These are phyloP conservation scores for Quercus lobata DNA, from an alignment of 331 rosid species.

Conservation along the genomic window DNA sequence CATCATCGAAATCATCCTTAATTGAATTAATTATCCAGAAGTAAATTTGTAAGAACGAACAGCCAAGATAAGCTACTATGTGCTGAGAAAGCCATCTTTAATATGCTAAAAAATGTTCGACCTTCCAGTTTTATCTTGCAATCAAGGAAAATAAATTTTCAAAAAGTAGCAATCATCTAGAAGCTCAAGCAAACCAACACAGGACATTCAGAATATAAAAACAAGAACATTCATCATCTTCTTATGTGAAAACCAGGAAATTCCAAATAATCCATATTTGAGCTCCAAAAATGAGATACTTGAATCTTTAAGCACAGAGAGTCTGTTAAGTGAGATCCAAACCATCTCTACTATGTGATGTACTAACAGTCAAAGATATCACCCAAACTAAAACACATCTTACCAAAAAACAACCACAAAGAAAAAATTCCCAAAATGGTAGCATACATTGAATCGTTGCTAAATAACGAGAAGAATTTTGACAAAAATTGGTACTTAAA, in stretches of 20 bases:
- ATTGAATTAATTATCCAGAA: not conserved
- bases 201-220: not conserved
- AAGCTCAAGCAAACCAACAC: not conserved
- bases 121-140: not conserved
- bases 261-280: not conserved
- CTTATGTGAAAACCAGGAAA: not conserved
- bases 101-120: not conserved
- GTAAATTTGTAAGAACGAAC: not conserved
- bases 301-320: not conserved
- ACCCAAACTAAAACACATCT: not conserved
- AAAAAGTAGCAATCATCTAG: not conserved
- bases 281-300: not conserved
- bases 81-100: not conserved
- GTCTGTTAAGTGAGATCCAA: not conserved
- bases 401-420: not conserved
- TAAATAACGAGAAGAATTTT: not conserved
- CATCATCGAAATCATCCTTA: conserved; percentile 12
- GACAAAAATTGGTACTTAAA: not conserved
- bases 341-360: not conserved
- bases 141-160: not conserved
- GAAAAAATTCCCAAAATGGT: not conserved
- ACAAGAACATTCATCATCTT: not conserved
- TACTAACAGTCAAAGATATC: not conserved
- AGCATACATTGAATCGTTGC: not conserved
- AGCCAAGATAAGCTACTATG: not conserved